A percentile compares a stretch with the other conserved stretches of the same genome.
These are phyloP conservation scores for Didymella segeticola DNA, from an alignment of 2,329 filamentous ascomycete genomes.

Conservation along the genomic window DNA sequence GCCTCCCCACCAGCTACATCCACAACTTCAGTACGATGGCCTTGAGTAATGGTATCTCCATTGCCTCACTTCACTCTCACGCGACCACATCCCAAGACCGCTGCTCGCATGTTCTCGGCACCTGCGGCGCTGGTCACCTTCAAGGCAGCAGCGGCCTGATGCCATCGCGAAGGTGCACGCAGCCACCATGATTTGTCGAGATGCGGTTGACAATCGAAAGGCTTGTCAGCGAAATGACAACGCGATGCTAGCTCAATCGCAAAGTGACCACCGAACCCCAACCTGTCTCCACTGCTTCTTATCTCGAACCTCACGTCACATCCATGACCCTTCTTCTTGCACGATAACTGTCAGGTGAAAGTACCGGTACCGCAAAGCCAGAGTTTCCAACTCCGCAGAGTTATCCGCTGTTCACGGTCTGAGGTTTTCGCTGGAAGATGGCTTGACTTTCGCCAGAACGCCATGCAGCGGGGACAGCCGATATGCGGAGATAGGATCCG, in stretches of 20 bases:
- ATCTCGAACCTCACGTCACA: background rate
- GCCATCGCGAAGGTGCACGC: background rate
- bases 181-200: background rate
- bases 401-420: background rate
- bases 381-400: background rate
- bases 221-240: conserved; percentile 2
- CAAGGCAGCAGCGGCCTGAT: background rate
- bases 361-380: background rate
- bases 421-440: background rate
- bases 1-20: background rate
- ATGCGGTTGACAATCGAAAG: background rate
- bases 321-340: no score
- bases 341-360: background rate
- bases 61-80: background rate
- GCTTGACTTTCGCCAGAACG: background rate
- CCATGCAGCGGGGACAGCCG: conserved; percentile 11
- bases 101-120: background rate
- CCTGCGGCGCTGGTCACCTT: background rate
- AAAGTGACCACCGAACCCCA: background rate
- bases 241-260: background rate
- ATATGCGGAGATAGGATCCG: conserved; percentile 10
- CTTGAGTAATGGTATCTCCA: no score
- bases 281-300: conserved; percentile 6
- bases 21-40: no score
- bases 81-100: background rate